Conservation (phyloP, 768 basidiomycete species). For the Lactifluus subvellereus region DNA sequence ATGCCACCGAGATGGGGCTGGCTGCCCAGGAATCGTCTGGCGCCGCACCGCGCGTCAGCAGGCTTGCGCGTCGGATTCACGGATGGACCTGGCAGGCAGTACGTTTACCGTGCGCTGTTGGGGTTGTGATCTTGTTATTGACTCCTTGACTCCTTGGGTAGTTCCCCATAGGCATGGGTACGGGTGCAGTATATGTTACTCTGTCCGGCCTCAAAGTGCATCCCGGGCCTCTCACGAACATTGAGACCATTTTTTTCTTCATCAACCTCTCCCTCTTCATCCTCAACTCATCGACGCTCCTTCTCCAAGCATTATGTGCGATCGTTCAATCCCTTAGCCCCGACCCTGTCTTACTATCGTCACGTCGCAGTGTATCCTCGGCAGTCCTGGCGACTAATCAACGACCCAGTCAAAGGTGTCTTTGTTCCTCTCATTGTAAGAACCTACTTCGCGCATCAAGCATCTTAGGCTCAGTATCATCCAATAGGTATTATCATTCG, state of each 20-base stretch:
- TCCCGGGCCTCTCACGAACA: conserved; percentile 30
- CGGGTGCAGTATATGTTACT: conserved; percentile 45
- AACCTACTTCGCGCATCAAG: neutral
- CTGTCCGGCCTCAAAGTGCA: conserved; percentile 38
- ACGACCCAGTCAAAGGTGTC: conserved; percentile 41
- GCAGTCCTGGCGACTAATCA: conserved; percentile 39
- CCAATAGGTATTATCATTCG: conserved; percentile 42
- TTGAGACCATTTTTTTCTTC: conserved; percentile 44
- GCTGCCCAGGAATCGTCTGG: neutral
- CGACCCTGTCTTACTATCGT: neutral
- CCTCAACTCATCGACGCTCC: conserved; percentile 38
- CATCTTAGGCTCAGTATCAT: neutral
- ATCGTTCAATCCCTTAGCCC: neutral
- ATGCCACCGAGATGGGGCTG: neutral
- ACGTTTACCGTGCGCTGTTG: conserved; percentile 21
- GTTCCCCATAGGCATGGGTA: conserved; percentile 49
- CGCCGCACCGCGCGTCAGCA: conserved; percentile 24
- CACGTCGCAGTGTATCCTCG: conserved; percentile 37
- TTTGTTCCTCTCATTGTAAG: conserved; percentile 38
- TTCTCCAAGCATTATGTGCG: conserved; percentile 40
- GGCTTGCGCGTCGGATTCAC: conserved; percentile 41
- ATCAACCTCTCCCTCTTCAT: conserved; percentile 41
- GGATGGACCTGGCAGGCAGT: conserved; percentile 50
- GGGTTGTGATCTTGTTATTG: neutral
- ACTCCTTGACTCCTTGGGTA: conserved; percentile 17